phyloP scores from a whole-genome alignment of 305 asterid genomes.

The Rubia balearica region DNA sequence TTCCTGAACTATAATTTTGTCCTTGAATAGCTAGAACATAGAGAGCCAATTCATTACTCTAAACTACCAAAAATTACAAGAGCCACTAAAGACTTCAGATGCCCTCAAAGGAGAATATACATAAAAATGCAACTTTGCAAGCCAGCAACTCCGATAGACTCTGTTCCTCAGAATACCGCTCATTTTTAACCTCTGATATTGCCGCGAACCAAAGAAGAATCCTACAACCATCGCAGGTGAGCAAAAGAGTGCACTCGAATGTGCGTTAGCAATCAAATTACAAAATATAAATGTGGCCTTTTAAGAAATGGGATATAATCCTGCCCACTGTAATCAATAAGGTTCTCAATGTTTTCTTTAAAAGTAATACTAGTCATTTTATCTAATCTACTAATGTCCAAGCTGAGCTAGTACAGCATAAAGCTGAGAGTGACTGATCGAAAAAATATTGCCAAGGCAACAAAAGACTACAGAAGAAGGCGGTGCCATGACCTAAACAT shows the following conservation, averaged over 20 bases:
- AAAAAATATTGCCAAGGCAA: neutral
- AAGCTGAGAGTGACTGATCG: neutral
- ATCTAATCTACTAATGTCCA: neutral
- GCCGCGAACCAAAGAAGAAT: neutral
- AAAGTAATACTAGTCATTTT: neutral
- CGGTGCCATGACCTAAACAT: neutral
- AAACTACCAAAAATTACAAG: neutral
- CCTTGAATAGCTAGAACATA: too few species aligned
- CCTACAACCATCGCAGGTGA: neutral
- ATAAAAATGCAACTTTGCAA: neutral
- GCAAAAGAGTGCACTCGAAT: constrained; percentile 5
- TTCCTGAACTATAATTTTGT: too few species aligned
- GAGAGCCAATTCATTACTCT: neutral
- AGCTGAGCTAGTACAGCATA: too few species aligned
- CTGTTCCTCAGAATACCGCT: neutral
- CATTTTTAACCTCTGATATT: neutral
- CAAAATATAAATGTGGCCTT: neutral
- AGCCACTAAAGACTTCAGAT: too few species aligned
- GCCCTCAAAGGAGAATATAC: neutral
- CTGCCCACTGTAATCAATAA: neutral
- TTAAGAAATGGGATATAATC: neutral
- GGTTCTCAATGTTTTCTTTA: neutral
- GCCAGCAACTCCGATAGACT: neutral
- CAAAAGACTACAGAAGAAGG: neutral
- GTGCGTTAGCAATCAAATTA: constrained; percentile 10